Base-by-base conservation (phyloP, 2,329 filamentous ascomycete genomes). In the Monilinia fructigena region DNA sequence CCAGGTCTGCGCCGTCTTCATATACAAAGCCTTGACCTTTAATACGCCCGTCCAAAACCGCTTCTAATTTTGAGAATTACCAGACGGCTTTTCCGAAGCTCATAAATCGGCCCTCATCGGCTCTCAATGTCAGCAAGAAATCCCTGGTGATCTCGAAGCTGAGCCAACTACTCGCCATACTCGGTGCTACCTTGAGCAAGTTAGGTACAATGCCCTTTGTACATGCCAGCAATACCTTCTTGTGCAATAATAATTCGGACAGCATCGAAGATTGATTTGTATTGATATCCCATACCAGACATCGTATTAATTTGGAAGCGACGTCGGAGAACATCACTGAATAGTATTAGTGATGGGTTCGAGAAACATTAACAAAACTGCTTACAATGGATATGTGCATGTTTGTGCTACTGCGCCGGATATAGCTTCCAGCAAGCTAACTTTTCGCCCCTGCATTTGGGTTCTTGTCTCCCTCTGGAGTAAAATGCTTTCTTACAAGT, bases 231-330 rank as follows among this genome's bases (percentile, higher is more conserved):
- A 64, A 94, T 50, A 40, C 95, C 95, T 80, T 99, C 95, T 73
- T 96, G 88, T 56, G 85, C 79, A 65, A 97, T 78, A 73, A 99
- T 99, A 61, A 91, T 86, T 62, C 82, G 85, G 70, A 99, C 81
- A 4, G 95, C 95, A 76, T 97, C 92, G 69, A 86, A 83, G 54
- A 99, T 89, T 8, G 89, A 90, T 74, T 91, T 93, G 81, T 99
- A 99, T 77, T 94, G 87, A 79, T 97, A 98, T 61, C 95, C 95
- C 88, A 99, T 94, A 62, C 95, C 95, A 58, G 91, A 92, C 95
- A 99, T 99, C 64, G 95, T 97, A 79, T 99, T 99, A 80, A 99
- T 95, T 77, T 99, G 95, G 78, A 99, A 99, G 61, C 95, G 87
- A 68, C 95, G 88, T 42, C 95, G 91, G 65, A 99, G 83, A 2